Evolutionary conservation across 2,329 filamentous ascomycete genomes (phyloP).

Genomic region (Talaromyces sp.): DNA sequence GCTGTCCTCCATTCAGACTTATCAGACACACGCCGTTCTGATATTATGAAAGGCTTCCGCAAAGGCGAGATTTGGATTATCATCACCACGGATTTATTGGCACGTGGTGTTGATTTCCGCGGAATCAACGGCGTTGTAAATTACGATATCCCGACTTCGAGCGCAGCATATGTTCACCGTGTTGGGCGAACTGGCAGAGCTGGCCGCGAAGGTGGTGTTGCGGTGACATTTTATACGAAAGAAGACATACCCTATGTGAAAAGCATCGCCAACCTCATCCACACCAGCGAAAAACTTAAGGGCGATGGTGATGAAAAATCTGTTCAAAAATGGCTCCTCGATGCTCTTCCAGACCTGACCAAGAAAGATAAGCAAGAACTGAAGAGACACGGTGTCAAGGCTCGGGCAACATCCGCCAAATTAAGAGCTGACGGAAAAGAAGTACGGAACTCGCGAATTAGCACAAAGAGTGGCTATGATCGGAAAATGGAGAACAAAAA

Average conservation of each 20-base stretch:
- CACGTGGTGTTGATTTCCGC: conserved; percentile 88
- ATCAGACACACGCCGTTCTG: conserved; percentile 65
- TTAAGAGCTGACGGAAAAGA: conserved; percentile 33
- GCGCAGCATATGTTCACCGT: conserved; percentile 86
- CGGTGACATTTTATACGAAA: conserved; percentile 91
- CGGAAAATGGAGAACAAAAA: conserved; percentile 40
- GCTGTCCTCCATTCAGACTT: conserved; percentile 87
- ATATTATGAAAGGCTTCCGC: conserved; percentile 84
- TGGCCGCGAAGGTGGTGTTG: conserved; percentile 78
- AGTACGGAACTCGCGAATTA: conserved; percentile 61
- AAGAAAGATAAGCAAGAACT: conserved; percentile 81
- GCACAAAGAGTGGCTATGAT: conserved; percentile 50
- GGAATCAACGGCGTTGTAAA: conserved; percentile 96
- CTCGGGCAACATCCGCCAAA: conserved; percentile 47
- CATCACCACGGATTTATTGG: conserved; percentile 89
- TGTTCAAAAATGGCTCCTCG: conserved; percentile 79
- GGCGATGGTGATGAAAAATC: conserved; percentile 46
- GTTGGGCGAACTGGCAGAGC: conserved; percentile 87
- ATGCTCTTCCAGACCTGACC: conserved; percentile 73
- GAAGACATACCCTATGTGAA: conserved; percentile 89
- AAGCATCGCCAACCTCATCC: conserved; percentile 88
- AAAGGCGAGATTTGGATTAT: conserved; percentile 92
- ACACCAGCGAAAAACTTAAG: conserved; percentile 68
- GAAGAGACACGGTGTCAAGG: conserved; percentile 75
- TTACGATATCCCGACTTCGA: conserved; percentile 91